Conservation (phyloP, 805 yeast species). For the Zygosaccharomyces pseudorouxii region DNA sequence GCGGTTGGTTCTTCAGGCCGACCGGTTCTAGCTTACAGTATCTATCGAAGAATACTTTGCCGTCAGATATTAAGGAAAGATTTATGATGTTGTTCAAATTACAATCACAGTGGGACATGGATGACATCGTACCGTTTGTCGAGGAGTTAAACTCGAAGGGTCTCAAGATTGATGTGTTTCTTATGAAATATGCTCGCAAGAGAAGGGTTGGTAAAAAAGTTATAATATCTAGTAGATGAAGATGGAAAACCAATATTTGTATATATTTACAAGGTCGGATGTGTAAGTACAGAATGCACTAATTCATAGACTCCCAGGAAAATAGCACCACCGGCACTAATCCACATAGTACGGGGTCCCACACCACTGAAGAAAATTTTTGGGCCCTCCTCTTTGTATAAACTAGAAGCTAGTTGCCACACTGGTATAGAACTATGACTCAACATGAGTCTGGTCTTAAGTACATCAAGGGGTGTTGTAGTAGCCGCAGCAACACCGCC, state of each 20-base stretch:
- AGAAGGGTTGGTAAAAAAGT: conserved; percentile 42
- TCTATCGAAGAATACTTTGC: conserved; percentile 46
- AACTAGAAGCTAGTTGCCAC: conserved; percentile 43
- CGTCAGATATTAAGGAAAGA: conserved; percentile 45
- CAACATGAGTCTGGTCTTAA: conserved; percentile 84
- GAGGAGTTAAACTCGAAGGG: conserved; percentile 52
- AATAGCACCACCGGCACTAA: conserved; percentile 96
- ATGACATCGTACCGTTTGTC: conserved; percentile 60
- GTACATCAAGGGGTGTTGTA: conserved; percentile 76
- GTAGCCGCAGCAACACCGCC: conserved; percentile 79
- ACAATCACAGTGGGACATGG: conserved; percentile 57
- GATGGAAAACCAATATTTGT: not conserved
- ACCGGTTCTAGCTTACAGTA: conserved; percentile 44
- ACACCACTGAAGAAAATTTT: conserved; percentile 73
- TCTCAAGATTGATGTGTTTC: conserved; percentile 51
- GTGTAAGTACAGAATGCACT: conserved; percentile 40
- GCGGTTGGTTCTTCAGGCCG: conserved; percentile 54
- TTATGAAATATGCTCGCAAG: conserved; percentile 59
- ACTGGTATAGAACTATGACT: conserved; percentile 45
- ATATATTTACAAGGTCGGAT: conserved; percentile 14
- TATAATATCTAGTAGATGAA: conserved; percentile 33
- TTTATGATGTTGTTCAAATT: conserved; percentile 48
- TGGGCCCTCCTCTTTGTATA: conserved; percentile 70
- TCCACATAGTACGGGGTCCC: conserved; percentile 97
- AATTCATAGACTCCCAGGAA: conserved; percentile 91